These are phyloP conservation scores for Stagonosporopsis vannaccii DNA, from an alignment of 2,329 filamentous ascomycete species.

Conservation along the genomic window DNA sequence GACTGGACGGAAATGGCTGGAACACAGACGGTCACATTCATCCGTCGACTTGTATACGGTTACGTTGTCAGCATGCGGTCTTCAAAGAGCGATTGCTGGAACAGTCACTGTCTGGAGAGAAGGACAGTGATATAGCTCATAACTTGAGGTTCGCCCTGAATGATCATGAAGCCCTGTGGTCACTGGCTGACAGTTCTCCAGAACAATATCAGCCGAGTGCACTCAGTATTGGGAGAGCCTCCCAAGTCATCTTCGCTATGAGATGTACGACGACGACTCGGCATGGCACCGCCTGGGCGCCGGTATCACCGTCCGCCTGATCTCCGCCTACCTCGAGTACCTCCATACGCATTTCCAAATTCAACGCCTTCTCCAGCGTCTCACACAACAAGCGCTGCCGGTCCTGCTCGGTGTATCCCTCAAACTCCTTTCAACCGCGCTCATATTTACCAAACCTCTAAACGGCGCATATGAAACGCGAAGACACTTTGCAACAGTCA, in stretches of 20 bases:
- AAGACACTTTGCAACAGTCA: slow-evolving; percentile 43
- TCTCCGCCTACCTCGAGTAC: slow-evolving; percentile 45
- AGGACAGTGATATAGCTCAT: slow-evolving; percentile 35
- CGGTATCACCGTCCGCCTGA: slow-evolving; percentile 34
- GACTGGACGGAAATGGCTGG: slow-evolving; percentile 42
- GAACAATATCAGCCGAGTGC: slow-evolving; percentile 38
- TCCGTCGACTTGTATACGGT: slow-evolving; percentile 36
- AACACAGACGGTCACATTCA: slow-evolving; percentile 38
- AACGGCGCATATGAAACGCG: slow-evolving; percentile 39
- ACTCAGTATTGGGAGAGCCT: slow-evolving; percentile 38
- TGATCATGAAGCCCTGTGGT: too few species aligned
- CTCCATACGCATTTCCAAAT: slow-evolving; percentile 45
- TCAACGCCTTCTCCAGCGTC: slow-evolving; percentile 43
- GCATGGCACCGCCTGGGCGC: slow-evolving; percentile 40
- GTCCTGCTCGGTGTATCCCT: slow-evolving; percentile 43
- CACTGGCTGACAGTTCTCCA: slow-evolving; percentile 16
- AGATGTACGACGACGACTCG: slow-evolving; percentile 43
- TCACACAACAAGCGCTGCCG: slow-evolving; percentile 42
- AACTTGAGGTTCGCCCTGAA: slow-evolving; percentile 38
- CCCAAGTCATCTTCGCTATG: slow-evolving; percentile 44
- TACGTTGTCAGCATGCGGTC: slow-evolving; percentile 36
- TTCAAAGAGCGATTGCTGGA: slow-evolving; percentile 45
- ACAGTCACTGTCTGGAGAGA: slow-evolving; percentile 42
- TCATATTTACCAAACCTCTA: slow-evolving; percentile 44
- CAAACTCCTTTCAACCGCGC: slow-evolving; percentile 41